Conservation (phyloP, 225 moss, liverwort and hornwort genomes). For the Polytrichum formosum region DNA sequence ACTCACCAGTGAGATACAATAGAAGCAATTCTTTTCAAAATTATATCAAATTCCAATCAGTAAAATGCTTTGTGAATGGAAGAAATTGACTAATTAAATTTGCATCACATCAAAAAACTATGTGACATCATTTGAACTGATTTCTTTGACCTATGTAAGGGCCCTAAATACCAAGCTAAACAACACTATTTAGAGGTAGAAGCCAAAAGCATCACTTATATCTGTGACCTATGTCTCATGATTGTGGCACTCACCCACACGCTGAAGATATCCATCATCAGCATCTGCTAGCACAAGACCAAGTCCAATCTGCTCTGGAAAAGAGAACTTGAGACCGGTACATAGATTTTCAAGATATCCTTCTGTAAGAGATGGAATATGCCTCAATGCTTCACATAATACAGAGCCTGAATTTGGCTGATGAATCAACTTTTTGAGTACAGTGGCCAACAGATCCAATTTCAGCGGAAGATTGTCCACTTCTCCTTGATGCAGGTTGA, state of each 20-base stretch:
- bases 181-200: too few relatives aligned
- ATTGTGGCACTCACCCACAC: slow-evolving; percentile 42
- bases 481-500: slow-evolving; percentile 72
- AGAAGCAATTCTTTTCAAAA: too few relatives aligned
- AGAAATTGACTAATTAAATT: too few relatives aligned
- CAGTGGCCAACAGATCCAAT: slow-evolving; percentile 70
- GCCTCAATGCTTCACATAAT: slow-evolving; percentile 86
- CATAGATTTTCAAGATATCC: slow-evolving; percentile 82
- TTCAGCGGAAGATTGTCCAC: slow-evolving; percentile 79
- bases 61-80: too few relatives aligned
- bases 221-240: background rate
- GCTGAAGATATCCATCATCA: slow-evolving; percentile 68
- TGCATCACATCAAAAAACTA: too few relatives aligned
- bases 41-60: too few relatives aligned
- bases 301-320: slow-evolving; percentile 87
- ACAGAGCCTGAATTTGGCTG: slow-evolving; percentile 87
- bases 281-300: slow-evolving; percentile 86
- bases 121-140: too few relatives aligned
- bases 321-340: slow-evolving; percentile 67
- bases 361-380: slow-evolving; percentile 67
- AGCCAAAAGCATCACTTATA: too few relatives aligned
- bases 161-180: too few relatives aligned
- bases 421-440: slow-evolving; percentile 72
- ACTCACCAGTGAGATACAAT: too few relatives aligned
- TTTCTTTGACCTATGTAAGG: too few relatives aligned